These are phyloP conservation scores for Sporothrix variecibatus DNA, from an alignment of 2,329 filamentous ascomycete species.

Conservation along the genomic window DNA sequence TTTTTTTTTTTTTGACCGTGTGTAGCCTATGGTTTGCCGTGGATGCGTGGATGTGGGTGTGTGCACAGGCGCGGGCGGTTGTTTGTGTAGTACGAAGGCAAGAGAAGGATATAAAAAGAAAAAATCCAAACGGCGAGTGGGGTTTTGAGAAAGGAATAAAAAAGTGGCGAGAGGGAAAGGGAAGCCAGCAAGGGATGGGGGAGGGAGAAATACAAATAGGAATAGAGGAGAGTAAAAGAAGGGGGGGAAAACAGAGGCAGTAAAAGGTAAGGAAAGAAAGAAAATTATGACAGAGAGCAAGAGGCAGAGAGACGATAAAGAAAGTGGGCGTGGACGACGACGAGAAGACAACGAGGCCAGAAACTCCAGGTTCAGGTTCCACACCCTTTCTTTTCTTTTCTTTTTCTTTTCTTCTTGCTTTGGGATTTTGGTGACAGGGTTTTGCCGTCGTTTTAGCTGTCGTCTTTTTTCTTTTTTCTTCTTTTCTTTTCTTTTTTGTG, in stretches of 20 bases:
- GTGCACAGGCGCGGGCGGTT: neutral
- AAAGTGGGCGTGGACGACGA: slow-evolving; percentile 9
- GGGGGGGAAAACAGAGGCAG: neutral
- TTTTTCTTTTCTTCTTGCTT: neutral
- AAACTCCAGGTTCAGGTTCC: neutral
- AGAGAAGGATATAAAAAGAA: slow-evolving; percentile 5
- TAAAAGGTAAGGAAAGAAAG: neutral
- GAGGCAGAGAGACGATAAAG: neutral
- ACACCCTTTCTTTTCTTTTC: neutral
- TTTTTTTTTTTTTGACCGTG: neutral
- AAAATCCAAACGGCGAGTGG: slow-evolving; percentile 1
- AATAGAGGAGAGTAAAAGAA: neutral
- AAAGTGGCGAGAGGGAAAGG: neutral
- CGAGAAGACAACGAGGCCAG: slow-evolving; percentile 8
- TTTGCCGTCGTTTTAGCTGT: neutral
- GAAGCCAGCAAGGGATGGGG: neutral
- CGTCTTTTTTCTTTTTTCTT: neutral
- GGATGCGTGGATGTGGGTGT: neutral
- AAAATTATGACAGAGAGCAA: neutral
- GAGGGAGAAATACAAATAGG: neutral
- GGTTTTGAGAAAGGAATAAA: neutral
- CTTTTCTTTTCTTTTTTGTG: neutral
- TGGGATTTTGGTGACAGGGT: neutral
- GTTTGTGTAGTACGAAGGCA: slow-evolving; percentile 2
- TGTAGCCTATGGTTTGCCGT: slow-evolving; percentile 5